Percentiles rank a stretch among this genome's conserved stretches.
These are phyloP conservation scores for Cladosporium oxysporum DNA, from an alignment of 2,329 filamentous ascomycete genomes.

Conservation along the genomic window DNA sequence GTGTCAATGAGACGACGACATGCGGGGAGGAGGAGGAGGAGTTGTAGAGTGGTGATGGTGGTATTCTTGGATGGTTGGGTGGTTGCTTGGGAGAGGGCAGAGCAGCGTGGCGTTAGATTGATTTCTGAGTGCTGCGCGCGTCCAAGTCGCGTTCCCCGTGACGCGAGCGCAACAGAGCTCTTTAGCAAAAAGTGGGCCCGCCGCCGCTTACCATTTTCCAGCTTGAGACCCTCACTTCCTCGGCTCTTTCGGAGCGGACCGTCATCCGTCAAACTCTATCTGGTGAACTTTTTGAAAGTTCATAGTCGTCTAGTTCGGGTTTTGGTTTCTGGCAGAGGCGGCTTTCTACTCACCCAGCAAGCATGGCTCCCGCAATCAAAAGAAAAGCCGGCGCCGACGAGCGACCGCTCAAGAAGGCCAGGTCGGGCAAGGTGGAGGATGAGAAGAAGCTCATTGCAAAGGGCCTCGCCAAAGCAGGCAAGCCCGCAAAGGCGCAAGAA, in stretches of 20 bases:
- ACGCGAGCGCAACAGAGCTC: background rate
- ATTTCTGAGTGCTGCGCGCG: background rate
- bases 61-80: background rate
- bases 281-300: slow-evolving; percentile 8
- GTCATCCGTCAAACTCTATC: background rate
- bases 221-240: background rate
- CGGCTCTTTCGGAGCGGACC: background rate
- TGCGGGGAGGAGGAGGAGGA: background rate
- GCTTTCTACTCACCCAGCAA: slow-evolving; percentile 11
- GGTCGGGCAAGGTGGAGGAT: slow-evolving; percentile 33
- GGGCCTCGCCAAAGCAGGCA: slow-evolving; percentile 26
- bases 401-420: slow-evolving; percentile 37
- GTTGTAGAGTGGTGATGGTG: background rate
- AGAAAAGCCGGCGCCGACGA: slow-evolving; percentile 46
- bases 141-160: background rate
- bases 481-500: slow-evolving; percentile 27
- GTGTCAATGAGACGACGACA: background rate
- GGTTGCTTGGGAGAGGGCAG: slow-evolving; percentile 16
- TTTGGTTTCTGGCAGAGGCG: slow-evolving; percentile 9
- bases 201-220: background rate
- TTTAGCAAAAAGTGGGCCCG: background rate
- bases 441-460: slow-evolving; percentile 22
- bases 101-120: background rate
- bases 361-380: slow-evolving; percentile 48
- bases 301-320: background rate